These are phyloP conservation scores for Elongisporangium anandrum DNA, from an alignment of 352 stramenopile genomes.

Conservation along the genomic window DNA sequence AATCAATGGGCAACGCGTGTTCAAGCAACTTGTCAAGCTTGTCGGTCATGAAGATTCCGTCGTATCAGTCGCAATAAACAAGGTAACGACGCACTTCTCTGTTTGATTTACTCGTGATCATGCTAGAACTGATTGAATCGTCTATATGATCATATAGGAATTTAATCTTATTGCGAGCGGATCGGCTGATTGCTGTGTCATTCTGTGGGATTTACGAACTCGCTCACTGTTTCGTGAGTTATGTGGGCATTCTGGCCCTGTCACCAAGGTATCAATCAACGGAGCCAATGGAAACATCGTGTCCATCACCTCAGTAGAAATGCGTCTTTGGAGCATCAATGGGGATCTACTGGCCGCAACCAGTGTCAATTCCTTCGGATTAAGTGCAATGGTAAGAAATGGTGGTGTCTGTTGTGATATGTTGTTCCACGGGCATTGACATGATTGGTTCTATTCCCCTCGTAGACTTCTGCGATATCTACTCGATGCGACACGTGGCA, in stretches of 20 bases:
- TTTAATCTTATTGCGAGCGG: slow-evolving; percentile 69
- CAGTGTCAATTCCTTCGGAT: slow-evolving; percentile 27
- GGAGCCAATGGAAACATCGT: slow-evolving; percentile 59
- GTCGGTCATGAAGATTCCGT: slow-evolving; percentile 64
- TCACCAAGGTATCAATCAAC: slow-evolving; percentile 67
- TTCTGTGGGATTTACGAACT: slow-evolving; percentile 72
- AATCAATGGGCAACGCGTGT: slow-evolving; percentile 43
- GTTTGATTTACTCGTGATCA: background rate
- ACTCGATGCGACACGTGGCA: slow-evolving; percentile 78
- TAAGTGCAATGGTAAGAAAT: slow-evolving; percentile 49
- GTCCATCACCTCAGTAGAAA: slow-evolving; percentile 37
- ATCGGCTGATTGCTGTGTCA: slow-evolving; percentile 45
- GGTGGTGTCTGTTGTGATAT: background rate
- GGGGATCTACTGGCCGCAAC: slow-evolving; percentile 65
- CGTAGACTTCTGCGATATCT: slow-evolving; percentile 47
- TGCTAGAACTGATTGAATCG: background rate
- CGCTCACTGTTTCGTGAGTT: slow-evolving; percentile 57
- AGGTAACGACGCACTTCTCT: slow-evolving; percentile 15
- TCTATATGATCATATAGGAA: slow-evolving; percentile 15
- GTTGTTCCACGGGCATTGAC: background rate
- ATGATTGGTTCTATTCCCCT: background rate
- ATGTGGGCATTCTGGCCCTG: slow-evolving; percentile 33
- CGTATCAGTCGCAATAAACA: slow-evolving; percentile 61
- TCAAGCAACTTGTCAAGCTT: slow-evolving; percentile 65
- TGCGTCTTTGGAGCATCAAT: slow-evolving; percentile 79